Base-by-base conservation (phyloP, 2,329 filamentous ascomycete genomes). In the Paraphoma chrysanthemicola region DNA sequence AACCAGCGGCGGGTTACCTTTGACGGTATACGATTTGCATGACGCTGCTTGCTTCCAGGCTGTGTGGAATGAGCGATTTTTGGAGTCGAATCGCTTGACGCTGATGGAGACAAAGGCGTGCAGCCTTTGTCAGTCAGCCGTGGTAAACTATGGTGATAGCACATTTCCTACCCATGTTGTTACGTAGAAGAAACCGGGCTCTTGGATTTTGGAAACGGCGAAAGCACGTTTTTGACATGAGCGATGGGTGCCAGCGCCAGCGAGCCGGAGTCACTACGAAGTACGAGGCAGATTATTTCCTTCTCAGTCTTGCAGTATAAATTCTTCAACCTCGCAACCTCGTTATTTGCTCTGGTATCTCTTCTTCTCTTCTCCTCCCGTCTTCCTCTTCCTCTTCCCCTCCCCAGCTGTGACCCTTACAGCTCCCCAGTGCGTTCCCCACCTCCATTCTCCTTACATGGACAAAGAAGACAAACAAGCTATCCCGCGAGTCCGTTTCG, bases 391-490 rank as follows among this genome's bases (percentile, higher is more conserved):
- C 53, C 48, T 43, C 53, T 30, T 38, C 41, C 39, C 45, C 38
- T 43, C 36, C 30, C 51, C 59, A 50, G 53, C 56, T 59, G 57
- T 62, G 44, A 48, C 49, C 43, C 54, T 44, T 45, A 38, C 48
- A 53, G 48, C 44, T 42, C 48, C 57, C 56, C 47, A 36, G 49
- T 56, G 33, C 43, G 48, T 23, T 42, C 44, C 42, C 33, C 30
- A 42, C 46, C 17, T n/a, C 16, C 10, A 11, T 17, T 11, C 33
- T 33, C 36, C 38, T 48, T 53, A 50, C 36, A 74, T 73, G 69
- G 68, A 72, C 31, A 59, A 66, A 58, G 70, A 72, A 46, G 66
- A 66, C 30, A 71, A 64, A 38, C 53, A 63, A 46, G 50, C 46
- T 28, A 48, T 55, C 23, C 65, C 65, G 43, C 62, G 57, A 39